Percentiles rank a stretch among this genome's conserved stretches.
phyloP scores from a whole-genome alignment of 2,329 filamentous ascomycete species.

The Kalaharituber pfeilii region DNA sequence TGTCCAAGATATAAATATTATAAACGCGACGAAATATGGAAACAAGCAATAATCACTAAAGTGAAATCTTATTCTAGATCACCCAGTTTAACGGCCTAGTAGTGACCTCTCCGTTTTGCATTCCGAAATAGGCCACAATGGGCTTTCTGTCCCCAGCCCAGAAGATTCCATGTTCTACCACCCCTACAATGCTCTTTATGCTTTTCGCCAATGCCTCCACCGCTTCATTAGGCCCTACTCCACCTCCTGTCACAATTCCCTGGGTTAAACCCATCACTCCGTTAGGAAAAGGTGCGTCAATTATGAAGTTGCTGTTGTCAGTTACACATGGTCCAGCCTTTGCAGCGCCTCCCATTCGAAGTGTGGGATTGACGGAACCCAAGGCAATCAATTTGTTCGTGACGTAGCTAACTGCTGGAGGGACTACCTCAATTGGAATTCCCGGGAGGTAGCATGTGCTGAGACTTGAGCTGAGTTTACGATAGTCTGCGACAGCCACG shows the following conservation, averaged over 20 bases:
- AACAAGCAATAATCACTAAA: not conserved
- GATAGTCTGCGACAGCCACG: conserved; percentile 77
- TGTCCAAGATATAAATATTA: too few relatives aligned
- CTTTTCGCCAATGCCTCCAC: conserved; percentile 54
- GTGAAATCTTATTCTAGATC: not conserved
- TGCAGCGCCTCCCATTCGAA: conserved; percentile 54
- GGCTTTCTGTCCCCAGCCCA: conserved; percentile 53
- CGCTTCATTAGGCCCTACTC: conserved; percentile 34
- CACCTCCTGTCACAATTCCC: conserved; percentile 46
- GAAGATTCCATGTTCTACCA: conserved; percentile 86
- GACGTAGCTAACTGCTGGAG: conserved; percentile 62
- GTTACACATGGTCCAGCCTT: conserved; percentile 75
- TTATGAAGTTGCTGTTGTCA: conserved; percentile 73
- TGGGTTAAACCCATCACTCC: conserved; percentile 31
- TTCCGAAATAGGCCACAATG: conserved; percentile 85
- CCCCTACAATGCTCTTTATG: conserved; percentile 68
- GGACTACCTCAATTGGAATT: conserved; percentile 87
- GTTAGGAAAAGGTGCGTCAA: conserved; percentile 74
- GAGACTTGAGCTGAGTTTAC: conserved; percentile 67
- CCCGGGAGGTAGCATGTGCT: conserved; percentile 56
- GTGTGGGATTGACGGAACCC: conserved; percentile 50
- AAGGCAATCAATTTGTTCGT: conserved; percentile 53
- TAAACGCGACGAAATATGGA: too few relatives aligned
- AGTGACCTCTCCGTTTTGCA: conserved; percentile 52
- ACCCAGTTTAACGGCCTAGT: conserved; percentile 24